These are phyloP conservation scores for Ogataea naganishii DNA, from an alignment of 805 yeast genomes.

Conservation along the genomic window DNA sequence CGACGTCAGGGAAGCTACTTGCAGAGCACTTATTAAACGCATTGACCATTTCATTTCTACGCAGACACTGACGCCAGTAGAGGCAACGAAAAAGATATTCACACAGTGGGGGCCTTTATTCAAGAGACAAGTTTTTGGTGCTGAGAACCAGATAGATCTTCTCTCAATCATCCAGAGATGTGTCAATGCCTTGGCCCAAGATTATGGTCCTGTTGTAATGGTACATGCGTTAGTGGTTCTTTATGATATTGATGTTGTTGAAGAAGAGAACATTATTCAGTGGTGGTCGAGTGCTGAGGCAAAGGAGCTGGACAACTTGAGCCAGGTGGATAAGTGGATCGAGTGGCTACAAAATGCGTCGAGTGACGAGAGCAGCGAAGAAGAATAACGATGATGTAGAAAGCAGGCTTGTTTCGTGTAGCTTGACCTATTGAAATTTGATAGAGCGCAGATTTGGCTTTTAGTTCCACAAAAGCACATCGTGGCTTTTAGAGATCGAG, in stretches of 20 bases:
- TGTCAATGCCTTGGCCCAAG: conserved; percentile 32
- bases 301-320: conserved; percentile 35
- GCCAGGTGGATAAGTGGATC: conserved; percentile 62
- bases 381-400: conserved; percentile 1
- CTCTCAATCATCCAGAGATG: conserved; percentile 41
- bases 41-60: conserved; percentile 69
- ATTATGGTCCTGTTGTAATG: conserved; percentile 41
- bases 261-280: conserved; percentile 65
- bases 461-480: no score
- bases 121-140: conserved; percentile 77
- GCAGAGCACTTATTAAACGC: conserved; percentile 60
- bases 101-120: conserved; percentile 76
- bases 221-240: conserved; percentile 47
- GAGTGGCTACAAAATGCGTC: conserved; percentile 81
- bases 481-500: no score
- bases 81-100: conserved; percentile 70
- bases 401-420: no score
- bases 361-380: conserved; percentile 15
- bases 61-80: conserved; percentile 65
- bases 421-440: no score
- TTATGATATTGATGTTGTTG: conserved; percentile 75
- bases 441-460: no score
- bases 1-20: conserved; percentile 80
- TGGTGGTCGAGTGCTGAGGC: conserved; percentile 71
- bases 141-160: conserved; percentile 70